Conservation (phyloP, 257 asterid species). For the Echium plantagineum region DNA sequence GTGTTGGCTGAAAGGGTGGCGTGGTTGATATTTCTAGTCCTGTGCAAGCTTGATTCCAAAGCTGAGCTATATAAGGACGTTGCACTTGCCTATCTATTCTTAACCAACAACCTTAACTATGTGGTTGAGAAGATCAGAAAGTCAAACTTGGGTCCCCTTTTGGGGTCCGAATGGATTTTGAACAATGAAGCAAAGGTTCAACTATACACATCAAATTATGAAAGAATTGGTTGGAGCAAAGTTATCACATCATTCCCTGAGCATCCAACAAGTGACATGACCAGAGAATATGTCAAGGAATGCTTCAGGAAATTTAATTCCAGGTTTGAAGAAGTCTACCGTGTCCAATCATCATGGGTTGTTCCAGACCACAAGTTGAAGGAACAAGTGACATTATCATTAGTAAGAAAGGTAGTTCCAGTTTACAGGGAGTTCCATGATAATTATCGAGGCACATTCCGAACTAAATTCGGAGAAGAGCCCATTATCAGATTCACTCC, state of each 20-base stretch:
- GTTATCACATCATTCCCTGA: constrained; percentile 35
- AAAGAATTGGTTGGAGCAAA: constrained; percentile 46
- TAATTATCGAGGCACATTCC: constrained; percentile 13
- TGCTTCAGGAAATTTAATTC: constrained; percentile 30
- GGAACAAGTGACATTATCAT: constrained; percentile 30
- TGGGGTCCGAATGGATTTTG: constrained; percentile 68
- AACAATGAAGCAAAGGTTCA: constrained; percentile 38
- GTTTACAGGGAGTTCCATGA: constrained; percentile 31
- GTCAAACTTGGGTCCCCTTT: constrained; percentile 41
- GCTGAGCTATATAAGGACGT: constrained; percentile 56
- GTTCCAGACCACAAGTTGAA: constrained; percentile 57
- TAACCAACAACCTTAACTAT: constrained; percentile 76
- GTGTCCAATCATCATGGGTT: constrained; percentile 46
- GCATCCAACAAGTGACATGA: constrained; percentile 32
- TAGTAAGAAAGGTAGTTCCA: constrained; percentile 28
- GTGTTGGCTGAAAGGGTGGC: constrained; percentile 42
- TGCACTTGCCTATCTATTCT: constrained; percentile 59
- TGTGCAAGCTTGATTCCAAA: constrained; percentile 73
- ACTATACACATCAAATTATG: constrained; percentile 38
- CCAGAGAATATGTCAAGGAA: constrained; percentile 20
- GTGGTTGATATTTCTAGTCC: constrained; percentile 67
- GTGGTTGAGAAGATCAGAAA: constrained; percentile 53
- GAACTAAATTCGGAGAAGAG: constrained; percentile 18
- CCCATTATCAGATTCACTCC: constrained; percentile 67
- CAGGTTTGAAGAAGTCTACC: constrained; percentile 38